Conservation (phyloP, 1,284 basidiomycete species). For the Ustilago tritici region DNA sequence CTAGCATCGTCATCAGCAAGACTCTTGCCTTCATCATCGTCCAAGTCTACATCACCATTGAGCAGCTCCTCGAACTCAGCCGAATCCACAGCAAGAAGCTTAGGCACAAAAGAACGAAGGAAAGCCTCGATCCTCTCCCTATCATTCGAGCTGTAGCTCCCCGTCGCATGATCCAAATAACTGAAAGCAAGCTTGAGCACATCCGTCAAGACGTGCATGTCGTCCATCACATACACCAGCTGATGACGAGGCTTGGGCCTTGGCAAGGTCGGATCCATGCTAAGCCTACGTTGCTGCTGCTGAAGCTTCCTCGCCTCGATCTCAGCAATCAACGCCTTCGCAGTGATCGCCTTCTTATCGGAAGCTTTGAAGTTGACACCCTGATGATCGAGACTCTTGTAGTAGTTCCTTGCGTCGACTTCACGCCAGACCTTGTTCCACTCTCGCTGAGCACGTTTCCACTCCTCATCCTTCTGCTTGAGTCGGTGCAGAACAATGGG, state of each 20-base stretch:
- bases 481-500: slow-evolving; percentile 91
- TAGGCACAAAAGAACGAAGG: slow-evolving; percentile 85
- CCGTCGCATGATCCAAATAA: slow-evolving; percentile 82
- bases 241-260: slow-evolving; percentile 73
- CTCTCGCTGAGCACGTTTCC: slow-evolving; percentile 92
- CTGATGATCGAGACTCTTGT: slow-evolving; percentile 95
- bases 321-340: slow-evolving; percentile 88
- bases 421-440: slow-evolving; percentile 98
- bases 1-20: slow-evolving; percentile 70
- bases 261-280: slow-evolving; percentile 60
- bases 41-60: slow-evolving; percentile 49
- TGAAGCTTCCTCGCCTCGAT: slow-evolving; percentile 83
- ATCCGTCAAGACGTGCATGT: slow-evolving; percentile 85
- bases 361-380: slow-evolving; percentile 92
- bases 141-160: slow-evolving; percentile 80
- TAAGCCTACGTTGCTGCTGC: slow-evolving; percentile 74
- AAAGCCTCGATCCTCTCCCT: slow-evolving; percentile 86
- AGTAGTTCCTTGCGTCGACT: slow-evolving; percentile 90
- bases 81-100: slow-evolving; percentile 81
- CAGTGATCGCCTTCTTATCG: slow-evolving; percentile 94
- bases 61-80: slow-evolving; percentile 71
- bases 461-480: slow-evolving; percentile 96
- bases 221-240: slow-evolving; percentile 82
- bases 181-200: slow-evolving; percentile 88
- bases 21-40: slow-evolving; percentile 48